Evolutionary conservation across 768 basidiomycete genomes (phyloP), one percentile per base, ranked within the genome.

Genomic region (Mycena amicta): DNA sequence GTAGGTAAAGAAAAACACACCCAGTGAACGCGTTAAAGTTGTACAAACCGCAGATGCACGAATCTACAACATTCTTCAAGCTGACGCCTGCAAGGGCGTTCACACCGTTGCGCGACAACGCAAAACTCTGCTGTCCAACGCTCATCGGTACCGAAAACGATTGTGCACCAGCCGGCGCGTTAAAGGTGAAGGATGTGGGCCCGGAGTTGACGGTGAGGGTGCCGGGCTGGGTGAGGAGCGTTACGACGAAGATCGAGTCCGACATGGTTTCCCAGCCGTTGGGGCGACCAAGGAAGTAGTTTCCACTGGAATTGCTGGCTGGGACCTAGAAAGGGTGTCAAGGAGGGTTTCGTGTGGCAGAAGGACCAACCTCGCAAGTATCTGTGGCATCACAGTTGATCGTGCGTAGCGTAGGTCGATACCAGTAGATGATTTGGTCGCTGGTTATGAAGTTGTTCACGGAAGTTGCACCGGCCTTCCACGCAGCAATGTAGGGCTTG

Each of bases 401-500:
- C 27, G 5, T 33, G 20, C 52, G 13, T 26, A 60, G 43, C 15
- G 62, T 60, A 13, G 62, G 58, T 29, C 62, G 58, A 52, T 60
- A 64, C 62, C 62, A 64, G 20, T 64, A 64, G 30, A 64, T 60
- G 25, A 64, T 57, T 49, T 64, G 55, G 55, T 64, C 62, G 22
- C 49, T 30, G 0, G 59, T 64, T 28, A 64, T 64, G 51, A 57
- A 64, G 49, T 55, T 60, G 29, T 60, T 55, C 11, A 52, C 45
- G 20, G 58, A 60, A 22, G 62, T 54, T 16, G 63, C 53, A n/a
- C 80, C 80, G 6, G 74, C 77, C 66, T 80, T 80, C 76, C 74
- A 82, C 5, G 77, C 77, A 11, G 69, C 63, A 26, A 79, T 74
- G 64, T 76, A 80, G 66, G 77, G 79, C 45, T 77, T 77, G 52